Evolutionary conservation across 768 basidiomycete genomes (phyloP).

Genomic region (Mycena polygramma): DNA sequence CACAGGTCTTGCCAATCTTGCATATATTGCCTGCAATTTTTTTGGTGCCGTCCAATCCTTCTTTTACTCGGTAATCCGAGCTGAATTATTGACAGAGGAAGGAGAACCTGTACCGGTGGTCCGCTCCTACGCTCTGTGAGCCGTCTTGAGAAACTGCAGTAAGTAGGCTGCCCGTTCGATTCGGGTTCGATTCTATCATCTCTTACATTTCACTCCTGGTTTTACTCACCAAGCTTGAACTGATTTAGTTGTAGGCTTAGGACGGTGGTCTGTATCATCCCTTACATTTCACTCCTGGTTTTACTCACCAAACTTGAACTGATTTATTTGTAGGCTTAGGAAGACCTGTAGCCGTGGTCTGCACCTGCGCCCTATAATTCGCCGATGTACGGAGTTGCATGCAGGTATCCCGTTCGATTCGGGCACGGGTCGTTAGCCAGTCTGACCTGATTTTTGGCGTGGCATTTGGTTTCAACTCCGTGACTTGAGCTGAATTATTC

Average conservation of each 20-base stretch:
- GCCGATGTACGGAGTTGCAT: no score
- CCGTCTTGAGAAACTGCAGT: no score
- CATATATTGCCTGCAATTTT: no score
- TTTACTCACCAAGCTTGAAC: neutral
- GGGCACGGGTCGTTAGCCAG: no score
- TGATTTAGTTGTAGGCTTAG: neutral
- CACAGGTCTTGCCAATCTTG: no score
- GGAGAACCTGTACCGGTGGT: no score
- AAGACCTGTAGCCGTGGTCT: neutral
- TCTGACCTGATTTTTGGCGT: no score
- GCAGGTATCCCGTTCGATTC: no score
- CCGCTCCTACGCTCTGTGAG: no score
- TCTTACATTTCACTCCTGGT: neutral
- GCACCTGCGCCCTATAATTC: neutral
- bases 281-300: neutral
- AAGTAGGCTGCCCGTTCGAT: neutral
- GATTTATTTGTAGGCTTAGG: neutral
- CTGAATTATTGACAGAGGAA: no score
- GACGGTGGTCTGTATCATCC: neutral
- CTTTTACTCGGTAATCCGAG: no score
- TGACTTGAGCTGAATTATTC: neutral
- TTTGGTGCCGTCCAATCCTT: no score
- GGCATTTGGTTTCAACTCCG: neutral
- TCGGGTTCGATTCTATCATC: neutral
- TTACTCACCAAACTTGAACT: neutral